Evolutionary conservation across 805 yeast genomes (phyloP), one percentile per base, ranked within the genome.

Genomic region (Ogataea salicorniae): DNA sequence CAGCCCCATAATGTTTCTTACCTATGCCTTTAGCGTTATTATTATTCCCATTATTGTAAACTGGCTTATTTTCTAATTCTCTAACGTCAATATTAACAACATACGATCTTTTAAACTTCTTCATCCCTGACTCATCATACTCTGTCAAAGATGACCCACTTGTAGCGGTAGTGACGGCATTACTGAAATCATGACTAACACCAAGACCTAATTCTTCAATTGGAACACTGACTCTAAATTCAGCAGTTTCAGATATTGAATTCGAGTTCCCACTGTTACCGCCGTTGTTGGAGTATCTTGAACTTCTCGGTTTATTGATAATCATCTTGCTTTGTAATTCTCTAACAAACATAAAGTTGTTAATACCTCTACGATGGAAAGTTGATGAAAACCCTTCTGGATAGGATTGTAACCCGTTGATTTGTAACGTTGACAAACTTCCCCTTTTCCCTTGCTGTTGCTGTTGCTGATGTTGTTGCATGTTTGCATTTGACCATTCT

Each of bases 341-440:
- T 48, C 79, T 61, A 3, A 74, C 77, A 62, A 74, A 75, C 78
- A 75, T 74, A 51, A 75, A 75, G 52, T 72, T 72, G 48, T 73
- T 74, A n/a, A 64, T 64, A 4, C 77, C 77, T 41, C 79, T 57
- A 41, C 71, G 65, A 55, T 75, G 75, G 55, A 75, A 74, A 5
- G 79, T 75, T 1, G 79, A 74, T 2, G 77, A 66, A 43, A 74
- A 75, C 0, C 79, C 79, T 52, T 75, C 78, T 1, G 79, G 79
- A 45, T 71, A 71, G 15, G 66, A 54, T 18, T 64, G 58, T 11
- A 64, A 55, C 33, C 61, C 66, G 17, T 54, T 39, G 34, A 14
- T 39, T 39, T 26, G 23, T 16, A 15, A n/a, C 23, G 18, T 34
- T 34, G 17, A 15, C 17, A 34, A n/a, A 34, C n/a, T n/a, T 39